These are phyloP conservation scores for Avena eriantha DNA, from an alignment of 176 grass and related monocot species.

Conservation along the genomic window DNA sequence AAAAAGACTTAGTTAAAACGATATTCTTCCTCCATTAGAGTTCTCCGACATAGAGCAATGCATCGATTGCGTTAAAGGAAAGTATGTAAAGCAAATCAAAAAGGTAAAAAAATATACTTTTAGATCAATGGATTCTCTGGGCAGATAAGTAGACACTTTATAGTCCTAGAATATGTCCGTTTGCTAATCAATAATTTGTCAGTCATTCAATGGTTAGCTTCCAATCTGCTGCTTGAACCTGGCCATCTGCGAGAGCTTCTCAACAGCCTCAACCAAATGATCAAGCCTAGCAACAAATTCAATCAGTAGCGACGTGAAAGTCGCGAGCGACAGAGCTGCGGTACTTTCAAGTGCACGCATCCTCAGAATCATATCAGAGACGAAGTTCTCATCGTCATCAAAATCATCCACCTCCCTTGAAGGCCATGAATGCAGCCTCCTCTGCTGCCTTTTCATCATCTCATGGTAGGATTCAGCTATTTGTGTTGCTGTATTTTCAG, in stretches of 20 bases:
- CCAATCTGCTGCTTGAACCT: constrained; percentile 64
- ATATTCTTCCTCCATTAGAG: no score
- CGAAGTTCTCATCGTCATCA: constrained; percentile 48
- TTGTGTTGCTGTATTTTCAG: constrained; percentile 24
- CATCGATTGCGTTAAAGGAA: no score
- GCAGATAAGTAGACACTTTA: constrained; percentile 14
- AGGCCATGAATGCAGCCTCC: constrained; percentile 83
- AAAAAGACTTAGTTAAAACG: no score
- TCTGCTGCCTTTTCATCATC: constrained; percentile 68
- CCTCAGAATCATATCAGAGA: constrained; percentile 53
- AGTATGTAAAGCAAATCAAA: neutral
- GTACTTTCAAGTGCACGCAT: constrained; percentile 83
- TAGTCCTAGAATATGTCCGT: constrained; percentile 28
- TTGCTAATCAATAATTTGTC: constrained; percentile 34
- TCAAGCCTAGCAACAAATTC: constrained; percentile 83
- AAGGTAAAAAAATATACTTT: neutral
- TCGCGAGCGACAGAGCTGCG: constrained; percentile 60
- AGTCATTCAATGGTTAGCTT: constrained; percentile 48
- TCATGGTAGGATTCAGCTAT: constrained; percentile 60
- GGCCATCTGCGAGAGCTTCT: constrained; percentile 67
- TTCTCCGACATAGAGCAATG: no score
- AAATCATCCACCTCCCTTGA: constrained; percentile 59
- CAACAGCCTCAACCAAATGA: constrained; percentile 83
- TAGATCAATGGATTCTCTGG: neutral
- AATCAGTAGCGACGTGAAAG: constrained; percentile 77